Base-by-base conservation (phyloP, 2,329 filamentous ascomycete species). In the Clonostachys solani region DNA sequence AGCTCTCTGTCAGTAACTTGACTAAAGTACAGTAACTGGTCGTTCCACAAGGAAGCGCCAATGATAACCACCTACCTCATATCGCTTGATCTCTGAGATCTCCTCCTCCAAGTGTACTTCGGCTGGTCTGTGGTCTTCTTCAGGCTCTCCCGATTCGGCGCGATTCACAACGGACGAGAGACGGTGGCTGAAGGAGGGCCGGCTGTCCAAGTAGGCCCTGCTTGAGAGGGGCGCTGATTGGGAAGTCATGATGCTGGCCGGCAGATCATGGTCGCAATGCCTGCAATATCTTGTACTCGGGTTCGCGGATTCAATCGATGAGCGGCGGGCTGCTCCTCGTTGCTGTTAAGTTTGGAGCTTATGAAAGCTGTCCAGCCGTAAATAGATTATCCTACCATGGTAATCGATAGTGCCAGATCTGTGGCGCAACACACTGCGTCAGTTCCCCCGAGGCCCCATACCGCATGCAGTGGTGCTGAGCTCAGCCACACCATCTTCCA, bases 1-100 rank as follows among this genome's bases (percentile, higher is more conserved):
- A 59, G 50, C 44, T 55, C 35, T 33, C 29, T 29, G 23, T 29
- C 23, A 29, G 23, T 29, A 29, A 29, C 3, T 9, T 29, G 9
- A 29, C 10, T 10, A 10, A 29, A 10, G 9, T 29, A 29, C 9
- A 29, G 9, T 29, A 29, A 29, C 8, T 29, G 9, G 9, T 29
- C 9, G 23, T 29, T 29, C 23, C 23, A 4, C 23, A 29, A 29
- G 23, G 23, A 10, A 29, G 23, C 23, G 23, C 23, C 23, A 29
- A 29, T 29, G 23, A 29, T 29, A 4, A 29, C 23, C 23, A 52
- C 67, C 52, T 64, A 85, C 82, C 72, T 96, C 94, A 71, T 99
- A 99, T 71, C 92, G 82, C 72, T 96, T 96, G 64, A 99, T 97
- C 73, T 96, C 87, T 23, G 88, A 92, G 62, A 99, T 96, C 71